Base-by-base conservation (phyloP, 148 eudicot species). In the Vaccinium macrocarpon region DNA sequence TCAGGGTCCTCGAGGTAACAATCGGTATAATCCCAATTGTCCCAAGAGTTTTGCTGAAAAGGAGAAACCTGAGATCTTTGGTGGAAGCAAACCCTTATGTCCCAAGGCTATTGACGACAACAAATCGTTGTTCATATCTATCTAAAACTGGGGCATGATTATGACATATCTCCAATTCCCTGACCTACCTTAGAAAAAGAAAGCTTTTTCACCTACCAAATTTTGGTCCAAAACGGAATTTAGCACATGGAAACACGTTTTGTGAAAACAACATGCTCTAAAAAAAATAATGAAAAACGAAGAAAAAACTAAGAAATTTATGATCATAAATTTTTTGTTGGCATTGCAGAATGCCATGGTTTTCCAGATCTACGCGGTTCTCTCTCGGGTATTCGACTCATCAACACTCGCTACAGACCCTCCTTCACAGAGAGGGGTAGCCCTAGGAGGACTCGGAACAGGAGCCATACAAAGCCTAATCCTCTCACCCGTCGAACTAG, bases 301-400 rank as follows among this genome's bases (percentile, higher is more conserved):
- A 66, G 35, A 64, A n/a, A 14, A 11, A 23, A 66, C 72, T 66
- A 10, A 12, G 72, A 8, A 35, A 56, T 6, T 56, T 55, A n/a
- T 53, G 42, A 62, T n/a, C n/a, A n/a, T 51, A 27, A 59, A 25
- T 71, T 73, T 61, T 14, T 46, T 13, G 46, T 81, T 84, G 73
- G 15, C 51, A n/a, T 66, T 86, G 93, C 95, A 97, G 99, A 97
- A 97, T 85, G 99, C 99, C 1, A 85, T 95, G 90, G 98, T 91
- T 80, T 97, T 97, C 87, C 97, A 95, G 86, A 91, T 93, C 18
- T 95, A 95, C 66, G 98, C 98, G 0, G 85, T 89, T 57, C 89
- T 97, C 1, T 93, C 99, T 10, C 87, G 96, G 59, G 89, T 93
- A 38, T 91, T 91, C 27, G 99, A 95, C 88, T 85, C 86, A 16